These are phyloP conservation scores for Eragrostis nindensis DNA, from an alignment of 176 grass and related monocot genomes.

Conservation along the genomic window DNA sequence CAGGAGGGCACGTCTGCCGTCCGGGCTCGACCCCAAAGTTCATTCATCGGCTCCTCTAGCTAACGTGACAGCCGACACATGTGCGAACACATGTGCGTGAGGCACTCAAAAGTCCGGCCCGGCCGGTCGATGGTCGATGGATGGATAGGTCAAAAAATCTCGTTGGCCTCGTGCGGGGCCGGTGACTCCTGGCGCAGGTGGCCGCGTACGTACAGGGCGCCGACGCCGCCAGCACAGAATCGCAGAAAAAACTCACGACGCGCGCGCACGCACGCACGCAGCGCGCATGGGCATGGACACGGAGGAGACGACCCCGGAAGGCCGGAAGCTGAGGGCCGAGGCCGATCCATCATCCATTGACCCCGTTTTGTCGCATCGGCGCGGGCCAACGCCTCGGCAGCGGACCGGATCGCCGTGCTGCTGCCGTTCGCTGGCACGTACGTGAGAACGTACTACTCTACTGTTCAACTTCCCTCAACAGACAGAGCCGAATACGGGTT, in stretches of 20 bases:
- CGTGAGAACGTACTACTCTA: background rate
- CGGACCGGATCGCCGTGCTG: conserved; percentile 15
- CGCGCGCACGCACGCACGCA: background rate
- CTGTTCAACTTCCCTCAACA: background rate
- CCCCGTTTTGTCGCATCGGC: conserved; percentile 37
- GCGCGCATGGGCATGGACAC: background rate
- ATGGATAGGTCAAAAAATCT: no score
- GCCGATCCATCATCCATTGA: conserved; percentile 13
- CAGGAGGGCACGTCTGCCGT: background rate
- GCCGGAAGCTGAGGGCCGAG: background rate
- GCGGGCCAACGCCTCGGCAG: conserved; percentile 28
- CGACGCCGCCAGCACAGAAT: background rate
- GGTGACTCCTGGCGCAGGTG: background rate
- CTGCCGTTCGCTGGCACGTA: background rate
- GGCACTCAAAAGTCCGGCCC: no score
- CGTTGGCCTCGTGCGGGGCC: background rate
- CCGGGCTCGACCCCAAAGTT: background rate
- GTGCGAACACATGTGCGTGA: background rate
- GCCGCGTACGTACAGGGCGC: no score
- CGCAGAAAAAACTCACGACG: background rate
- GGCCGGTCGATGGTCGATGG: no score
- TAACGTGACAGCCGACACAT: background rate
- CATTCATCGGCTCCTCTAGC: background rate
- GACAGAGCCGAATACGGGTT: background rate
- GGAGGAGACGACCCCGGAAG: conserved; percentile 23